Conservation (phyloP, 2,329 filamentous ascomycete species). For the Aotearoamyces nothofagi region DNA sequence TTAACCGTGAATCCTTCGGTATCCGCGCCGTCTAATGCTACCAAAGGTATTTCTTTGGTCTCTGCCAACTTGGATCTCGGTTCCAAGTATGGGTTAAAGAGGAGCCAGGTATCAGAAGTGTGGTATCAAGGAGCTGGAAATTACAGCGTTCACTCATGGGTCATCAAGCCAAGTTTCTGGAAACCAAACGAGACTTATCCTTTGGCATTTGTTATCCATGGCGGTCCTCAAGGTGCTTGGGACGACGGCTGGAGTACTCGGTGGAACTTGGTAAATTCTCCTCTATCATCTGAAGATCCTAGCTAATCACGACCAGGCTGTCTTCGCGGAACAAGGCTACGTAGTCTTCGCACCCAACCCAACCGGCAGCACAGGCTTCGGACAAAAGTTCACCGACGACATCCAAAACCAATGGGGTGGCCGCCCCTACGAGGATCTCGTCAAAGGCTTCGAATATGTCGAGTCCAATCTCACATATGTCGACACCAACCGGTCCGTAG, state of each 20-base stretch:
- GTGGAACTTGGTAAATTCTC: too few species aligned
- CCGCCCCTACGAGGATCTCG: constrained; percentile 69
- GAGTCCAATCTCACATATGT: constrained; percentile 49
- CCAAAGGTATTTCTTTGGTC: constrained; percentile 8
- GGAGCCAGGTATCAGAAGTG: constrained; percentile 51
- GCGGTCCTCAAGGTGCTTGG: constrained; percentile 34
- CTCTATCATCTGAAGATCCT: not conserved
- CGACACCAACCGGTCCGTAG: constrained; percentile 54
- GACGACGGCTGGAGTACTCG: constrained; percentile 12
- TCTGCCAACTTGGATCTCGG: constrained; percentile 10
- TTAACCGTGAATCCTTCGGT: constrained; percentile 24
- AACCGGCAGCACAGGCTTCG: constrained; percentile 71
- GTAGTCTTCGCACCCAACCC: constrained; percentile 71
- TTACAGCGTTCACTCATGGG: constrained; percentile 55
- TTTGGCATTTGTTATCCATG: constrained; percentile 66
- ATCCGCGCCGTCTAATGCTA: constrained; percentile 8
- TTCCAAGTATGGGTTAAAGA: too few species aligned
- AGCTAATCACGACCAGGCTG: too few species aligned
- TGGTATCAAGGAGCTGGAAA: constrained; percentile 50
- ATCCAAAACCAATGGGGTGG: constrained; percentile 77
- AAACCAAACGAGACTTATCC: constrained; percentile 60
- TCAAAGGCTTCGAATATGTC: constrained; percentile 63
- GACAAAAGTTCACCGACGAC: constrained; percentile 59
- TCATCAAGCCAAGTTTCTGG: constrained; percentile 53
- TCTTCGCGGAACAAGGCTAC: constrained; percentile 81